phyloP scores from a whole-genome alignment of 495 filamentous ascomycete species.

The Penicillium canariense region DNA sequence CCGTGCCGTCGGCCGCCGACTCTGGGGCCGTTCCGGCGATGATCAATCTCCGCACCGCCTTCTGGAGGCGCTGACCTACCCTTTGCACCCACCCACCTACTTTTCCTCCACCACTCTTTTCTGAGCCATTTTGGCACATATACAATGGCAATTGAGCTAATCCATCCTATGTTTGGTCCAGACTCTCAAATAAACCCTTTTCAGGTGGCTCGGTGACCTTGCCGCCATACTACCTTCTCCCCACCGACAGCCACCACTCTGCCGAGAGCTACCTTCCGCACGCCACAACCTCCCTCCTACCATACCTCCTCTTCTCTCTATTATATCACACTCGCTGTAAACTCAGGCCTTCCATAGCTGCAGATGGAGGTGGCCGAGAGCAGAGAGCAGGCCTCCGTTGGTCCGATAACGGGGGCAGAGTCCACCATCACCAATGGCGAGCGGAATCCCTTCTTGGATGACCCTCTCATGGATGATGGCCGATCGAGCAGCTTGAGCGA shows the following conservation, averaged over 20 bases:
- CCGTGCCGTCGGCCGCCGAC: conserved; percentile 26
- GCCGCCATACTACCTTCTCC: conserved; percentile 22
- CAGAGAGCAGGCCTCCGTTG: conserved; percentile 38
- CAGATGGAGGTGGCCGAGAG: conserved; percentile 46
- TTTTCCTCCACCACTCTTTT: conserved; percentile 14
- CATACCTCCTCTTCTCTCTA: not conserved
- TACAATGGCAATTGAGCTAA: conserved; percentile 33
- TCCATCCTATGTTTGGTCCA: conserved; percentile 15
- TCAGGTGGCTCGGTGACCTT: conserved; percentile 21
- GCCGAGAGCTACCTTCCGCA: conserved; percentile 15
- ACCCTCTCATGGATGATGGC: conserved; percentile 43
- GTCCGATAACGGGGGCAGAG: conserved; percentile 33
- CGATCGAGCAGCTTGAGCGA: conserved; percentile 84
- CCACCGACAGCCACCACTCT: conserved; percentile 20
- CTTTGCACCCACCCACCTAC: conserved; percentile 23
- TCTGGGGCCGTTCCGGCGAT: conserved; percentile 38
- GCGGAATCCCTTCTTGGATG: conserved; percentile 38
- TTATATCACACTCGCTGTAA: not conserved
- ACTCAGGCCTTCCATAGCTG: not conserved
- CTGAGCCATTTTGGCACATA: not conserved
- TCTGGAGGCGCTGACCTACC: conserved; percentile 31
- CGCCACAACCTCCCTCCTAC: conserved; percentile 1
- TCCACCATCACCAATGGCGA: conserved; percentile 39
- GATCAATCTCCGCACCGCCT: conserved; percentile 53
- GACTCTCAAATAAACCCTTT: conserved; percentile 10